A percentile compares a stretch with the other conserved stretches of the same genome.
phyloP scores from a whole-genome alignment of 176 grass and related monocot genomes.

The Areca catechu region DNA sequence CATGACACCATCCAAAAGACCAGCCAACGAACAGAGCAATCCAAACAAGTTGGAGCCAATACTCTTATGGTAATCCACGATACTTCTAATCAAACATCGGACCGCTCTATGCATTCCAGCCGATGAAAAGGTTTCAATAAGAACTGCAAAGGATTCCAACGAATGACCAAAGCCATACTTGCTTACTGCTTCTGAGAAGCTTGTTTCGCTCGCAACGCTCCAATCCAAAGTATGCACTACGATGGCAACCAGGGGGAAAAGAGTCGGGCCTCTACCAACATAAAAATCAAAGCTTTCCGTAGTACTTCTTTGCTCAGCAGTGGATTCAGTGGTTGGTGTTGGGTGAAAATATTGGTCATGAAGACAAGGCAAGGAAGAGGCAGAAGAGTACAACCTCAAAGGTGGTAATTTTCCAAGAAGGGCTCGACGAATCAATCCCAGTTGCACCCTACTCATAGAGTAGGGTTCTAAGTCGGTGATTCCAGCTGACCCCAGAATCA shows the following conservation, averaged over 20 bases:
- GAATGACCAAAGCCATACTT: conserved; percentile 19
- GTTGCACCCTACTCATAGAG: no score
- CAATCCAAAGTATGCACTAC: conserved; percentile 16
- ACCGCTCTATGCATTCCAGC: conserved; percentile 13
- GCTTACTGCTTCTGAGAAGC: conserved; percentile 4
- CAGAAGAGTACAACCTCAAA: no score
- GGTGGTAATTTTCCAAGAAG: no score
- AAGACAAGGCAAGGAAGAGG: no score
- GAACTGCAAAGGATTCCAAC: conserved; percentile 20
- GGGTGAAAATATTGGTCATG: no score
- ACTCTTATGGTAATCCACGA: conserved; percentile 14
- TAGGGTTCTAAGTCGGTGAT: no score
- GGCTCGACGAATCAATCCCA: no score
- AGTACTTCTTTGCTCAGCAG: no score
- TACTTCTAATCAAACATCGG: conserved; percentile 15
- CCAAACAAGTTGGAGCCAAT: conserved; percentile 6
- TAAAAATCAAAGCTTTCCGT: background rate
- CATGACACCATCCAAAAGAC: conserved; percentile 12
- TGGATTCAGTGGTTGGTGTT: no score
- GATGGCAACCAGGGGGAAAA: conserved; percentile 10
- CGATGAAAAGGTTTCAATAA: conserved; percentile 18
- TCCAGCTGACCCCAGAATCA: no score
- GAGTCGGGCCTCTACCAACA: background rate
- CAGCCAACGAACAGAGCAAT: conserved; percentile 4
- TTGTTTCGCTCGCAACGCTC: background rate